phyloP scores from a whole-genome alignment of 225 moss, liverwort and hornwort genomes.

The Physcomitrium patens region DNA sequence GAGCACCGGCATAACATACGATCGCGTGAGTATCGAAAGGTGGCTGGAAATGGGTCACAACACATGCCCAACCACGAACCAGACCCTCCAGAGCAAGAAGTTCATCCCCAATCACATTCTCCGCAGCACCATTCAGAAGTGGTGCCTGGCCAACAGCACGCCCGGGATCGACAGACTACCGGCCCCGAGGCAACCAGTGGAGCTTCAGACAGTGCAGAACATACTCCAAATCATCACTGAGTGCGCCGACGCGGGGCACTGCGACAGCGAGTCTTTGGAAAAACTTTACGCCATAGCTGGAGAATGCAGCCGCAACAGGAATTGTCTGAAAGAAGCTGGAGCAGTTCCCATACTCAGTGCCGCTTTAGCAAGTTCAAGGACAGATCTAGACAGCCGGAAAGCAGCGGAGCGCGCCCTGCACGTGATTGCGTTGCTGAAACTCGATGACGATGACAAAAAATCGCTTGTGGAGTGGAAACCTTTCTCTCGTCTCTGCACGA shows the following conservation, averaged over 20 bases:
- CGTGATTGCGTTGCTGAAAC: slow-evolving; percentile 50
- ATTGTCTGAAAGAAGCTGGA: slow-evolving; percentile 45
- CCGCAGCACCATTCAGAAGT: slow-evolving; percentile 73
- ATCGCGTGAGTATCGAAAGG: slow-evolving; percentile 74
- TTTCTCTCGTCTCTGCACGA: slow-evolving; percentile 46
- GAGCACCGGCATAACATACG: slow-evolving; percentile 90
- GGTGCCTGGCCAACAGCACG: slow-evolving; percentile 62
- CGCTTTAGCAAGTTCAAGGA: slow-evolving; percentile 22
- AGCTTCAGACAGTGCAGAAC: slow-evolving; percentile 2
- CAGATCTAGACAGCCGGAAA: neutral
- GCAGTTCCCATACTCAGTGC: slow-evolving; percentile 45
- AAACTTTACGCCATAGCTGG: slow-evolving; percentile 50
- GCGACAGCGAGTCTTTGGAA: slow-evolving; percentile 27
- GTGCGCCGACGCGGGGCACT: neutral
- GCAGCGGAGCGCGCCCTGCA: slow-evolving; percentile 57
- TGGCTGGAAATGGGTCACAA: slow-evolving; percentile 75
- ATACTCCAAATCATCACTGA: slow-evolving; percentile 14
- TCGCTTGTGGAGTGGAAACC: slow-evolving; percentile 36
- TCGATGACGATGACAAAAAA: slow-evolving; percentile 41
- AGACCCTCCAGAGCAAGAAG: slow-evolving; percentile 37
- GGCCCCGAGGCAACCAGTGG: slow-evolving; percentile 32
- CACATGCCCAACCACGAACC: slow-evolving; percentile 86
- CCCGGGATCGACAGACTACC: slow-evolving; percentile 57
- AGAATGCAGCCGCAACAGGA: slow-evolving; percentile 62
- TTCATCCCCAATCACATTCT: slow-evolving; percentile 84